Evolutionary conservation across 192 early-diverging fungal genomes (phyloP), one percentile per base, ranked within the genome.

Genomic region (Diversispora eburnea): DNA sequence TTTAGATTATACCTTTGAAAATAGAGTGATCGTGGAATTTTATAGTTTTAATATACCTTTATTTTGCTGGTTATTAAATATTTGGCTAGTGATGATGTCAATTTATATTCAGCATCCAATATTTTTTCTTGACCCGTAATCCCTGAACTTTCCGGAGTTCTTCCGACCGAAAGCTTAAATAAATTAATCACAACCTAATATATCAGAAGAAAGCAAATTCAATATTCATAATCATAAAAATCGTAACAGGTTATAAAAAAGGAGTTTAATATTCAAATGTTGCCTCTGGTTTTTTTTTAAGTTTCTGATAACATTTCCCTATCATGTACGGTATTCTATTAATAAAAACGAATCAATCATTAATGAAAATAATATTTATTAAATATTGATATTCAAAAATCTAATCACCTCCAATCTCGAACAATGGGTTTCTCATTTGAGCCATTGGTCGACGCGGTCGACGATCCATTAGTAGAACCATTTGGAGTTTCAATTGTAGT

Each of bases 51-150:
- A 55, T 42, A 51, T 80, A 89, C 83, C 63, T 84, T 71, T 20
- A 90, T 85, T 57, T 80, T 81, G n/a, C 73, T 73, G 9, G 59
- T 22, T 4, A 71, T 78, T 8, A 90, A 62, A 61, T 78, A 79
- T 70, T 92, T 92, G 8, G 77, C 77, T 20, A 92, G 57, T 3
- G 81, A 77, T 8, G 87, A 87, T 39, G 84, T 79, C 19, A 91
- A 70, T 59, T 84, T 86, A 63, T 88, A 86, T 0, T 77, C 77
- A 15, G 89, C 83, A 59, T 92, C 89, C 45, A 89, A 78, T 20
- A 88, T 86, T 46, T 66, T 84, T 70, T 91, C 89, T 62, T 86
- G 82, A 20, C 82, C 82, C 39, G 73, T 77, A 42, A 80, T 79
- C 7, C 80, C 70, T 63, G 78, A 75, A 45, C 74, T 70, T 59